Evolutionary conservation across 2,329 filamentous ascomycete genomes (phyloP), one percentile per base, ranked within the genome.

Genomic region (Colletotrichum caudatum): DNA sequence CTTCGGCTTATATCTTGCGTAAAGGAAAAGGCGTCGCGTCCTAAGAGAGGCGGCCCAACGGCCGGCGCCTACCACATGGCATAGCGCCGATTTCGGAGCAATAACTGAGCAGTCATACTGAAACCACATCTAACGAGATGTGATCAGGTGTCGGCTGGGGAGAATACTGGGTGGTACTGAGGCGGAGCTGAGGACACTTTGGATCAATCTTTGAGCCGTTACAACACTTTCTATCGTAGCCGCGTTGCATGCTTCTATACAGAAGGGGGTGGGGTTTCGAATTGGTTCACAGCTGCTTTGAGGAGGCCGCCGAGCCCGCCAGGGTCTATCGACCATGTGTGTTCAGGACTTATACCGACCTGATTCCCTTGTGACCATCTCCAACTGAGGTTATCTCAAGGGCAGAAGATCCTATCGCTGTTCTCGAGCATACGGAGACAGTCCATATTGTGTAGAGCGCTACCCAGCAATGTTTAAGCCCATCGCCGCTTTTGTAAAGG

Each of bases 381-480:
- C 41, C 41, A 44, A 20, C 41, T 20, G 41, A 8, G 41, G 5
- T 44, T 8, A 20, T 20, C 18, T 44, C 16, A 44, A 1, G 23
- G 12, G 14, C n/a, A 3, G 48, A 50, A 50, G 12, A 23, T 35
- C 51, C 3, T 5, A 16, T 35, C 7, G 18, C 35, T 29, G 29
- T 54, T 35, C 1, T n/a, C 11, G 29, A 54, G 51, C 26, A 35
- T 8, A 83, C 0, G 18, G 16, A 41, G 16, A 20, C 16, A 44
- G 3, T 8, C 5, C 6, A 3, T 44, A 44, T 20, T 7, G 20
- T 20, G 41, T 5, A 6, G 18, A 20, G 20, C 41, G 41, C 20
- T 46, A 11, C 8, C 20, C 7, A 20, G 8, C 18, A 46, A 46
- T 46, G 3, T 29, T 18, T 8, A 46, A 46, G 18, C 44, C 8